phyloP scores from a whole-genome alignment of 1,139 yeast species.

The Geotrichum aggregatum region DNA sequence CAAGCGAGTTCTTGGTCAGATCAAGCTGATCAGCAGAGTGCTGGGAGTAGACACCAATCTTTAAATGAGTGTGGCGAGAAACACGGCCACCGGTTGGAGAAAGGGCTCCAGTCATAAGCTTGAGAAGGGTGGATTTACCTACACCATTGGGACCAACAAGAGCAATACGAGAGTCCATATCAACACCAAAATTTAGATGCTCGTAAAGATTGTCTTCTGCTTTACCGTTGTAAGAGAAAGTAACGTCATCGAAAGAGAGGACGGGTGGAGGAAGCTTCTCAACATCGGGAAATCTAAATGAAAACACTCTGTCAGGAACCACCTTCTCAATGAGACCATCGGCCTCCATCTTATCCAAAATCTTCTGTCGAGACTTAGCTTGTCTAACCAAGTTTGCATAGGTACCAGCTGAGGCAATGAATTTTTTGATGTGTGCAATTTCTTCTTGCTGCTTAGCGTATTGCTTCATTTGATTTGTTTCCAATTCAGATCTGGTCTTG shows the following conservation, averaged over 20 bases:
- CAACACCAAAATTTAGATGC: conserved; percentile 92
- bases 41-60: conserved; percentile 97
- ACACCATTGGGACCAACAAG: conserved; percentile 99
- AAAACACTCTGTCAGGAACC: conserved; percentile 85
- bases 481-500: conserved; percentile 90
- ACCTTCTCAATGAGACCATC: conserved; percentile 96
- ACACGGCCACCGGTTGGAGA: conserved; percentile 91
- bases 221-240: conserved; percentile 87
- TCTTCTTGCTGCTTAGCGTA: conserved; percentile 97
- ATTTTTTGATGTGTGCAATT: conserved; percentile 95
- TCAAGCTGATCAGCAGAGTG: conserved; percentile 98
- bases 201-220: conserved; percentile 85
- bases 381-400: conserved; percentile 97
- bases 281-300: conserved; percentile 90
- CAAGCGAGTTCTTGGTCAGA: conserved; percentile 88
- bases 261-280: conserved; percentile 99
- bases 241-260: conserved; percentile 89
- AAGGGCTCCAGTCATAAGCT: conserved; percentile 92
- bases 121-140: conserved; percentile 93
- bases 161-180: conserved; percentile 98
- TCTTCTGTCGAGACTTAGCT: conserved; percentile 99
- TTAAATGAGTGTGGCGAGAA: conserved; percentile 93
- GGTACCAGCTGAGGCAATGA: conserved; percentile 99
- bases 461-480: conserved; percentile 97
- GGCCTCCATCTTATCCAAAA: conserved; percentile 99